phyloP scores from a whole-genome alignment of 164 flowering plant species.

The Magnolia changhungtana region DNA sequence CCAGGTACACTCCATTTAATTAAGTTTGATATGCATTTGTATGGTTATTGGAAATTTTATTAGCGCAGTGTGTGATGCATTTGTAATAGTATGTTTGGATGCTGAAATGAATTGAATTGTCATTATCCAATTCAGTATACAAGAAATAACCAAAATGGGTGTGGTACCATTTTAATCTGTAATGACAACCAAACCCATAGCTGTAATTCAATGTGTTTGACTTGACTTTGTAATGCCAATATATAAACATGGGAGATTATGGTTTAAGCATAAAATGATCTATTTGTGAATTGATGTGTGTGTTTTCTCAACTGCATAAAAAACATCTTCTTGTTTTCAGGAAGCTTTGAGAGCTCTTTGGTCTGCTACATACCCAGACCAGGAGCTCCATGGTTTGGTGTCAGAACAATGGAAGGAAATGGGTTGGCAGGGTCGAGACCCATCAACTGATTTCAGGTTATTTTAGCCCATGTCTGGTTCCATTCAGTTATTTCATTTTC shows the following conservation, averaged over 20 bases:
- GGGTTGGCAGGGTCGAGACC: conserved; percentile 99
- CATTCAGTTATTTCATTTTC: background rate
- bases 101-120: too few species aligned
- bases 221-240: too few species aligned
- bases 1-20: conserved; percentile 44
- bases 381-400: conserved; percentile 64
- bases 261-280: too few species aligned
- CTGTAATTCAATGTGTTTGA: too few species aligned
- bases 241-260: too few species aligned
- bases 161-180: too few species aligned
- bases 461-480: conserved; percentile 2
- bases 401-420: conserved; percentile 95
- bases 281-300: background rate
- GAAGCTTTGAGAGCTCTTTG: conserved; percentile 79
- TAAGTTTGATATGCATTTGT: background rate
- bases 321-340: conserved; percentile 25
- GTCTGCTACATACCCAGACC: conserved; percentile 73
- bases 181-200: too few species aligned
- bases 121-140: too few species aligned
- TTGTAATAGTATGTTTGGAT: too few species aligned
- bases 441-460: conserved; percentile 94
- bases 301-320: background rate
- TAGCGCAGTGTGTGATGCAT: too few species aligned
- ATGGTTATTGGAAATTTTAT: too few species aligned
- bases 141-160: too few species aligned